These are phyloP conservation scores for Aspergillus hortae DNA, from an alignment of 2,329 filamentous ascomycete species.

Conservation along the genomic window DNA sequence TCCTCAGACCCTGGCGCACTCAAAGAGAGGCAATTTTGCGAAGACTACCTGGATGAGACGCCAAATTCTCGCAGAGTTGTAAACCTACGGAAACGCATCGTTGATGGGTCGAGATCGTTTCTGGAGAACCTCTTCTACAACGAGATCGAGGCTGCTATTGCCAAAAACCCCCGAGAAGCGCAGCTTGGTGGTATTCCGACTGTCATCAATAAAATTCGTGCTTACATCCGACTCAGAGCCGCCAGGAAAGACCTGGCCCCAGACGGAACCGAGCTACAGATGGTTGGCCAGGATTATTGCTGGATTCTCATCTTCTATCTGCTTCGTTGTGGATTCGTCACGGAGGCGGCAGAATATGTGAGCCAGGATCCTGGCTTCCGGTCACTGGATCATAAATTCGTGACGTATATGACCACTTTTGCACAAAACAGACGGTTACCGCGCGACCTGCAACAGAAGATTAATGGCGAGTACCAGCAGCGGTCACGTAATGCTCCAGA, in stretches of 20 bases:
- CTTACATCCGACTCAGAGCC: slow-evolving; percentile 79
- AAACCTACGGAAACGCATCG: slow-evolving; percentile 71
- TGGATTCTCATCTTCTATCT: slow-evolving; percentile 96
- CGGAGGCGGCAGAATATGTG: slow-evolving; percentile 83
- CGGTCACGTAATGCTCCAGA: slow-evolving; percentile 79
- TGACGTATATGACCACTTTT: slow-evolving; percentile 82
- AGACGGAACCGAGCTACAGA: slow-evolving; percentile 76
- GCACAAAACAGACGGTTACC: slow-evolving; percentile 74
- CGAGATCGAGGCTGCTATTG: slow-evolving; percentile 72
- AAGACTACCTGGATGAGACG: slow-evolving; percentile 72
- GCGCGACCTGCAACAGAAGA: slow-evolving; percentile 76
- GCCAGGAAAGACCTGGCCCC: slow-evolving; percentile 78
- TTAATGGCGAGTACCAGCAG: slow-evolving; percentile 85
- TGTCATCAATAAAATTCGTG: slow-evolving; percentile 83
- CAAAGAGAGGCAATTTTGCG: slow-evolving; percentile 71
- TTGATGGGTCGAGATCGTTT: slow-evolving; percentile 73
- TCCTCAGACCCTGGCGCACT: slow-evolving; percentile 61
- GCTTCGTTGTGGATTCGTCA: slow-evolving; percentile 76
- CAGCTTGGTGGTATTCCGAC: slow-evolving; percentile 86
- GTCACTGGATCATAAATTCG: slow-evolving; percentile 85
- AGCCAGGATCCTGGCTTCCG: slow-evolving; percentile 77
- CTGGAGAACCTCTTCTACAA: slow-evolving; percentile 77
- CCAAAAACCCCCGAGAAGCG: slow-evolving; percentile 82
- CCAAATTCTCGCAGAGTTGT: slow-evolving; percentile 61
- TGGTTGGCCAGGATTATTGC: slow-evolving; percentile 75